These are phyloP conservation scores for Lipomyces sp. DNA, from an alignment of 805 yeast genomes.

Conservation along the genomic window DNA sequence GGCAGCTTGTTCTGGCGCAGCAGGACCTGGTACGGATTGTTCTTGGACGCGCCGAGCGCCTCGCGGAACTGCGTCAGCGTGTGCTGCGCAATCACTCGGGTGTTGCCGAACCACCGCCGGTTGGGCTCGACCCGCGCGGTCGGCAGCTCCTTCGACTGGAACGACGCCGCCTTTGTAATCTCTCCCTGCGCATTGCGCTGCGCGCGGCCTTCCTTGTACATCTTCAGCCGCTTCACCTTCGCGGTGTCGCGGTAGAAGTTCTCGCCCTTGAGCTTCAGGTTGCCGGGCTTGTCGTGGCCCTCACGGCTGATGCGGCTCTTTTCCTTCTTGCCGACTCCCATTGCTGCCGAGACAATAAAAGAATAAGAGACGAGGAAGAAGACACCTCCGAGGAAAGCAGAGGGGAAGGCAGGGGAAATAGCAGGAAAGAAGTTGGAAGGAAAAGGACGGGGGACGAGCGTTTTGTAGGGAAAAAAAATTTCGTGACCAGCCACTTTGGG, in stretches of 20 bases:
- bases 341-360: slow-evolving; percentile 33
- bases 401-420: not conserved
- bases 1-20: slow-evolving; percentile 88
- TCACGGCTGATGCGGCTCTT: slow-evolving; percentile 81
- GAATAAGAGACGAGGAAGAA: not conserved
- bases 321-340: slow-evolving; percentile 95
- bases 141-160: slow-evolving; percentile 85
- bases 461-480: slow-evolving; percentile 3
- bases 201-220: slow-evolving; percentile 92
- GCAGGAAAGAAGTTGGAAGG: not conserved
- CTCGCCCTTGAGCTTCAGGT: slow-evolving; percentile 92
- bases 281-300: slow-evolving; percentile 69
- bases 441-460: not conserved
- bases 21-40: slow-evolving; percentile 81
- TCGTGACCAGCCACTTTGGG: slow-evolving; percentile 1
- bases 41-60: slow-evolving; percentile 81
- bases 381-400: not conserved
- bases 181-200: slow-evolving; percentile 85
- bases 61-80: slow-evolving; percentile 91
- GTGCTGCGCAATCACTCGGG: slow-evolving; percentile 96
- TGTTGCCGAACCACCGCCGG: slow-evolving; percentile 96
- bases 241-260: slow-evolving; percentile 64
- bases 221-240: slow-evolving; percentile 66
- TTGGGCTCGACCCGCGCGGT: slow-evolving; percentile 93
- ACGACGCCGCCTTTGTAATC: slow-evolving; percentile 76